Base-by-base conservation (phyloP, 139 green algal species). In the Chlamydomonas sp. region DNA sequence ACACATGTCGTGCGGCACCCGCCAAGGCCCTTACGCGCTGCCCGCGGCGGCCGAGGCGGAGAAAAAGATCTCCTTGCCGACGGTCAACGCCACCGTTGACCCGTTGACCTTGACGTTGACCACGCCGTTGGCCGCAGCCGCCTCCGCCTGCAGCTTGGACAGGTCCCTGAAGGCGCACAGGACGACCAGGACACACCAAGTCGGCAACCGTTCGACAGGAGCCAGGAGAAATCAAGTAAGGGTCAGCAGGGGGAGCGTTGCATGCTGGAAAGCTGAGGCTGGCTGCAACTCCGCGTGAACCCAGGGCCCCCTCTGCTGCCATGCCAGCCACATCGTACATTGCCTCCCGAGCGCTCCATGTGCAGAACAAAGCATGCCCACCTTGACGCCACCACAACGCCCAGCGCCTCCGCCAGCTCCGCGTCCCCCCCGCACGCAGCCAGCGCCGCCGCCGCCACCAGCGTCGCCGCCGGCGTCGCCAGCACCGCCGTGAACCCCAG, bases 331-430 rank as follows among this genome's bases (percentile, higher is more conserved):
- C n/a, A n/a, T n/a, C n/a, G n/a, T n/a, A n/a, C n/a, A 71, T 71
- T 9, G 9, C 9, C 66, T 18, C 9, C 12, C 66, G 12, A 71
- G 66, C 66, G 9, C 9, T 18, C 12, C 66, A 71, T 71, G 66
- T 12, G 12, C 9, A 9, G 66, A 9, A 71, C 9, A 9, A 12
- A 9, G 66, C 9, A 12, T 71, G 66, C 83, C 12, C 73, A 88
- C 83, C 83, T 71, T 3, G 82, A 76, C 62, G 78, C 69, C 71
- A 93, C 61, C 57, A 81, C 83, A 57, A 90, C 74, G 5, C 57
- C 59, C 79, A 93, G 87, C 62, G 75, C 90, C 60, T 90, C 90
- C 18, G 90, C 90, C 62, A 91, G 62, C 69, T 90, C 84, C 79
- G 79, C 87, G 61, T 49, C 61, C 9, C 90, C 90, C 4, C 77